Conservation (phyloP, 2,329 filamentous ascomycete species). For the Aspergillus sp. region DNA sequence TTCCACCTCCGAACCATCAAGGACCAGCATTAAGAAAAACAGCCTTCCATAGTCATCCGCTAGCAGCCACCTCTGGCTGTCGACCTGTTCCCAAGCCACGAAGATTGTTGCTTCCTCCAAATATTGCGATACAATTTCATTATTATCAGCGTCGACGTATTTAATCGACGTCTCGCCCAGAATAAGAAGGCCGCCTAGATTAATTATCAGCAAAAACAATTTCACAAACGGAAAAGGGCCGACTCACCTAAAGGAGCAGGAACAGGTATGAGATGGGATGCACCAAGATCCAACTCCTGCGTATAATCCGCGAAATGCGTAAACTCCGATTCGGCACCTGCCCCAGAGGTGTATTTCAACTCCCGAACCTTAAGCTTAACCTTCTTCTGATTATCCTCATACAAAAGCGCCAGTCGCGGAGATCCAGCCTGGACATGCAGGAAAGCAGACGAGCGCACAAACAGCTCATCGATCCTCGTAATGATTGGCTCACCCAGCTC, state of each 20-base stretch:
- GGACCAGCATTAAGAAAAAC: conserved; percentile 77
- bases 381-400: conserved; percentile 61
- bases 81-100: conserved; percentile 85
- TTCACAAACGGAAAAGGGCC: not conserved
- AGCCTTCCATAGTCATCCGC: conserved; percentile 88
- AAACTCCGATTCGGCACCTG: conserved; percentile 54
- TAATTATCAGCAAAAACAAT: conserved; percentile 47
- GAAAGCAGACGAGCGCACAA: conserved; percentile 66
- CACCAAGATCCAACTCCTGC: conserved; percentile 58
- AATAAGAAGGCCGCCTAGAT: conserved; percentile 67
- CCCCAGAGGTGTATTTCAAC: conserved; percentile 52
- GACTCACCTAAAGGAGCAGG: conserved; percentile 54
- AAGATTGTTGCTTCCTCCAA: conserved; percentile 79
- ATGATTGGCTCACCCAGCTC: conserved; percentile 63
- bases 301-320: conserved; percentile 52
- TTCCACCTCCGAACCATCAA: conserved; percentile 59
- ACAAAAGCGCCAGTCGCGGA: conserved; percentile 64
- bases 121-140: conserved; percentile 62
- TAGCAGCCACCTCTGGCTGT: conserved; percentile 79
- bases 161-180: conserved; percentile 78
- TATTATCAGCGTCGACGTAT: conserved; percentile 78
- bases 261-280: conserved; percentile 63
- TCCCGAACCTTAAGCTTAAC: conserved; percentile 57
- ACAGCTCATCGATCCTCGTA: conserved; percentile 65
- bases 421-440: conserved; percentile 55